Evolutionary conservation across 2,329 filamentous ascomycete genomes (phyloP), one percentile per base, ranked within the genome.

Genomic region (Ramichloridium luteum): DNA sequence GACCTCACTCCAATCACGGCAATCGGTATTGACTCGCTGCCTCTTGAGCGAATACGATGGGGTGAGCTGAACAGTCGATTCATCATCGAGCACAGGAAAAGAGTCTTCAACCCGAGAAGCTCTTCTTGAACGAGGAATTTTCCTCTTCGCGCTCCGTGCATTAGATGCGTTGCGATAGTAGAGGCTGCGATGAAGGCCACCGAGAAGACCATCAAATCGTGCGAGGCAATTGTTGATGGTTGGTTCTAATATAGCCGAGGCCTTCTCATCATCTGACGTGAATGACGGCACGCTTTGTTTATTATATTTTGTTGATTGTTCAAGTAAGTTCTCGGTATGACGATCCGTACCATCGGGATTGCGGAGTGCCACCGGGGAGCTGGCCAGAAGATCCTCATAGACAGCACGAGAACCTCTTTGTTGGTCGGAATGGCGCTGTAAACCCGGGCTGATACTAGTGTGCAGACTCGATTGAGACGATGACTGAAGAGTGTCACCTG

Each of bases 1-100:
- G 2, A 94, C 70, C 43, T 93, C 82, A 43, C 75, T 80, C 88
- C 88, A 96, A 58, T 92, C 80, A 13, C 80, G 70, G 9, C 74
- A 59, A n/a, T n/a, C n/a, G n/a, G n/a, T n/a, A n/a, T n/a, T n/a
- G 10, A 55, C 64, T 51, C 65, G 31, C 28, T 16, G 22, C 20
- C 8, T 17, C 14, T 6, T 25, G 16, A 15, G 16, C 4, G 12
- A n/a, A 31, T 13, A 6, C 13, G 13, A 13, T 16, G 5, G 3
- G 15, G 13, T 23, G 5, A 15, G 16, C 16, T 20, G 25, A 17
- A 5, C 10, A 13, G 16, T 16, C 12, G 26, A 8, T 22, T 22
- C 8, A 32, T 17, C 25, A 27, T 16, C 27, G 34, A 28, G 30
- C 25, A 10, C 25, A 30, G 8, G n/a, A 15, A 6, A 17, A 17